These are phyloP conservation scores for Moricandia moricandioides DNA, from an alignment of 345 rosid species.

Conservation along the genomic window DNA sequence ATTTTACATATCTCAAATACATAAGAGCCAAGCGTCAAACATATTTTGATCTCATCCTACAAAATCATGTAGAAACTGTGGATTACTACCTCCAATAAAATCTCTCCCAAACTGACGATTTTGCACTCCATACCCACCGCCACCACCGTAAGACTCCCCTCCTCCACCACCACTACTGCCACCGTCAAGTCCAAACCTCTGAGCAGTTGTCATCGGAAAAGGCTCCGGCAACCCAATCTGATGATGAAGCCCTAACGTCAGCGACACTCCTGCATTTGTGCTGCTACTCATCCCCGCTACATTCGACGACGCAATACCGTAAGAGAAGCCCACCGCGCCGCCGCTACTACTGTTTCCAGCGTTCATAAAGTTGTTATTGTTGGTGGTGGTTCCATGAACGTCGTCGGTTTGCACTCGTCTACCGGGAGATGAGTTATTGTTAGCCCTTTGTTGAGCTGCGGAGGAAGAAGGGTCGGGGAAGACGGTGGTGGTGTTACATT, in stretches of 20 bases:
- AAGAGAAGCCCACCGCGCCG: constrained; percentile 40
- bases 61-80: constrained; percentile 83
- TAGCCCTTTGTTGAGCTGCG: constrained; percentile 15
- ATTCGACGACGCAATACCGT: constrained; percentile 37
- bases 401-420: constrained; percentile 51
- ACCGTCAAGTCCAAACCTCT: constrained; percentile 59
- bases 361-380: constrained; percentile 36
- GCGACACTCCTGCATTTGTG: constrained; percentile 54
- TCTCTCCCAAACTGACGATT: constrained; percentile 66
- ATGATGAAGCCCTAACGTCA: constrained; percentile 85
- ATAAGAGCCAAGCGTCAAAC: constrained; percentile 13
- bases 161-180: constrained; percentile 44
- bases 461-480: constrained; percentile 41
- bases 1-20: constrained; percentile 14
- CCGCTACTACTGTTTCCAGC: constrained; percentile 43
- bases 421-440: constrained; percentile 33
- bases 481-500: constrained; percentile 42
- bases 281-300: constrained; percentile 42
- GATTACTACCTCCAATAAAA: constrained; percentile 59
- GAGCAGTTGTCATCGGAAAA: constrained; percentile 62
- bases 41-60: constrained; percentile 55
- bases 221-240: constrained; percentile 73
- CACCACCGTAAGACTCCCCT: constrained; percentile 43
- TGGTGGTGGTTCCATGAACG: constrained; percentile 18
- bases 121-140: constrained; percentile 59